Evolutionary conservation across 192 early-diverging fungal genomes (phyloP).

Genomic region (Mortierella antarctica): DNA sequence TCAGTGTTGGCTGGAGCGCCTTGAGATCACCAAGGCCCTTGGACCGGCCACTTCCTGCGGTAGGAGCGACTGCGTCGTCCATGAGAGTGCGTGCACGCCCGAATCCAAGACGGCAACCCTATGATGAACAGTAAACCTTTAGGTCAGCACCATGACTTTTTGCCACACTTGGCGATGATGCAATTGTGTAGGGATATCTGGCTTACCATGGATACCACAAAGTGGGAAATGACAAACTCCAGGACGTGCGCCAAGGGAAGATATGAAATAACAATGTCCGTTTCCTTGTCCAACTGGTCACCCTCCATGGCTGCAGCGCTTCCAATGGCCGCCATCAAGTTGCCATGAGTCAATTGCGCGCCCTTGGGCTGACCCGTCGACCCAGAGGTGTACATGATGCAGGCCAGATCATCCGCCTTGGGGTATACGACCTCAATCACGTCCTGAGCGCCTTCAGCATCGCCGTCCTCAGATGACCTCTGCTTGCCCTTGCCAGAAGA

Average conservation of each 20-base stretch:
- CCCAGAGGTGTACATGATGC: conserved; percentile 83
- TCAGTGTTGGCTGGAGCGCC: conserved; percentile 74
- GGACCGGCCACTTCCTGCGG: conserved; percentile 50
- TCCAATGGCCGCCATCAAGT: conserved; percentile 69
- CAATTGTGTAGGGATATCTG: not conserved
- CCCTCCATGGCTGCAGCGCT: conserved; percentile 44
- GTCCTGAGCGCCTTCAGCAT: not conserved
- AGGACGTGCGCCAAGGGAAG: conserved; percentile 78
- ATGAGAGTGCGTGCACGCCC: conserved; percentile 74
- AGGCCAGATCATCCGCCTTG: conserved; percentile 48
- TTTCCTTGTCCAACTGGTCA: conserved; percentile 34
- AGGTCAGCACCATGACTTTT: not conserved
- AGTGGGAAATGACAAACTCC: conserved; percentile 70
- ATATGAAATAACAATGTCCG: conserved; percentile 62
- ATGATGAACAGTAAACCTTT: not conserved
- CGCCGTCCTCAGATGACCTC: not conserved
- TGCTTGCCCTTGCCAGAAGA: conserved; percentile 15
- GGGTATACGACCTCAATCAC: conserved; percentile 37
- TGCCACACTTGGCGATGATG: not conserved
- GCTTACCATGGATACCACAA: conserved; percentile 54
- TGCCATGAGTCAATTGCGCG: conserved; percentile 72
- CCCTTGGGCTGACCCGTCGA: conserved; percentile 86
- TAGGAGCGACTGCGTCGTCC: conserved; percentile 63
- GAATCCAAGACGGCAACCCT: conserved; percentile 70
- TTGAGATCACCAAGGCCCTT: conserved; percentile 76